Conservation (phyloP, 257 asterid genomes). For the Lavandula angustifolia region DNA sequence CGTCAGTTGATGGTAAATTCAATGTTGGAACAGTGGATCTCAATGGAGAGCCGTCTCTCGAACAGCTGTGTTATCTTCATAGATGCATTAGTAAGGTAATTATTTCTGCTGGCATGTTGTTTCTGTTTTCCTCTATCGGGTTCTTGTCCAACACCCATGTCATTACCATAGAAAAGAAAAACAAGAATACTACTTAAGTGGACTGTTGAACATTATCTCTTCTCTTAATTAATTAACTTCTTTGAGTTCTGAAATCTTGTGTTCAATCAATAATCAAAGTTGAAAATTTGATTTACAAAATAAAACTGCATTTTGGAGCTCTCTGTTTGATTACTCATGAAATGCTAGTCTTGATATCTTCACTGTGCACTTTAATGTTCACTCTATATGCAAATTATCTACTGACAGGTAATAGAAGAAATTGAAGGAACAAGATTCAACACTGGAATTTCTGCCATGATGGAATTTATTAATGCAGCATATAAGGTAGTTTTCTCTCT, state of each 20-base stretch:
- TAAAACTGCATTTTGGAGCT: neutral
- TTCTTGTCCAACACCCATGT: slow-evolving; percentile 3
- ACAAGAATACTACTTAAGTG: neutral
- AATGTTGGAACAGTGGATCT: slow-evolving; percentile 61
- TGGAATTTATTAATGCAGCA: slow-evolving; percentile 95
- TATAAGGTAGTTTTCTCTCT: slow-evolving; percentile 56
- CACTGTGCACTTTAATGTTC: no score
- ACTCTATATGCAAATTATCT: no score
- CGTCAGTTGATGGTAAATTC: slow-evolving; percentile 67
- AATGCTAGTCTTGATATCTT: neutral
- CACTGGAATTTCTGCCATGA: slow-evolving; percentile 99
- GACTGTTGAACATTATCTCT: neutral
- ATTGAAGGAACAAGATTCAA: slow-evolving; percentile 92
- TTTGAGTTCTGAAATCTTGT: neutral
- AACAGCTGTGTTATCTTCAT: slow-evolving; percentile 79
- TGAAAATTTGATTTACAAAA: neutral
- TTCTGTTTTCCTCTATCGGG: neutral
- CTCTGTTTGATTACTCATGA: neutral
- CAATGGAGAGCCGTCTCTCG: slow-evolving; percentile 68
- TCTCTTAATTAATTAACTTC: slow-evolving; percentile 16
- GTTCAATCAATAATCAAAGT: neutral
- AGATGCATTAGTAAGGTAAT: slow-evolving; percentile 82
- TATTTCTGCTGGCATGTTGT: slow-evolving; percentile 3
- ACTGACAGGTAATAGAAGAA: slow-evolving; percentile 76
- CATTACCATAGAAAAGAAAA: neutral